Base-by-base conservation (phyloP, 768 basidiomycete genomes). In the Leccinum longicurvipes region DNA sequence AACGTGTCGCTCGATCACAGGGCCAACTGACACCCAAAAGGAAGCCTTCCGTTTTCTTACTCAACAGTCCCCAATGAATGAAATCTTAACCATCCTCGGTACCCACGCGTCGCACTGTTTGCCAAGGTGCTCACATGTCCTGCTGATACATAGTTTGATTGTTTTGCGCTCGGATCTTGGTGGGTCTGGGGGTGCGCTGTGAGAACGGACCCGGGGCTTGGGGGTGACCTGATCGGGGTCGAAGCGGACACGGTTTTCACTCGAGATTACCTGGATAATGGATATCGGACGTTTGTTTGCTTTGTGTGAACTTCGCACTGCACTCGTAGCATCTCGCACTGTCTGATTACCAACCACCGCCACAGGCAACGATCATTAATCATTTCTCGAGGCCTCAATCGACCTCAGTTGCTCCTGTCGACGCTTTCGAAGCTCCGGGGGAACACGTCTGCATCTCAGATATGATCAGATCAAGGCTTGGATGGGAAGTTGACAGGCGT, bases 281-380 rank as follows among this genome's bases (percentile, higher is more conserved):
- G 39, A 41, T n/a, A 39, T 10, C 36, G n/a, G 36, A 39, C n/a
- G 9, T 39, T 19, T 19, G 39, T 5, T 41, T 21, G 39, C 21
- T 11, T 19, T 21, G 39, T 41, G 39, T 41, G 39, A 41, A 41
- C 19, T n/a, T n/a, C n/a, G 39, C 39, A 41, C 11, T 0, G 39
- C 39, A 41, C 19, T 41, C 39, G 19, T 41, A 41, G 39, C 39
- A 41, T 41, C n/a, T n/a, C 19, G 19, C 19, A 15, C 29, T 28
- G 29, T 27, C 27, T 47, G 48, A 53, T 57, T 21, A 23, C 50
- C 6, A 36, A 21, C 25, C n/a, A 32, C 59, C 46, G 59, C 55
- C 62, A 67, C 60, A 58, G 48, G 62, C 47, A 61, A 64, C 49
- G 27, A 55, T 55, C 51, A 55, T 32, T 21, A n/a, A 12, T 15